phyloP scores from a whole-genome alignment of 2,329 filamentous ascomycete genomes.

The Hypoxylon sp. region DNA sequence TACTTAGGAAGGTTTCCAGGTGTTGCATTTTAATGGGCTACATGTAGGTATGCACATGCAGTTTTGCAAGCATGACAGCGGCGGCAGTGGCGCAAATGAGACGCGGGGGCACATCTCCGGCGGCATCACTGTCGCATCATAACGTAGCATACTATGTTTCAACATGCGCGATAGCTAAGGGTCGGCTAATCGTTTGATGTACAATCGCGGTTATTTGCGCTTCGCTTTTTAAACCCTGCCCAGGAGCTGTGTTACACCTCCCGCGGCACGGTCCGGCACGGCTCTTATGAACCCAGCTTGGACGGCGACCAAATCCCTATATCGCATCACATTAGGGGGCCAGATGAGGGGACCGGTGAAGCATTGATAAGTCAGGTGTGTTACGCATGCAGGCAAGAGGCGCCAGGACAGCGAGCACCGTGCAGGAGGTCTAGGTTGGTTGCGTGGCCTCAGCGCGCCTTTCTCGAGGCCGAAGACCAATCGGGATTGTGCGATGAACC shows the following conservation, averaged over 20 bases:
- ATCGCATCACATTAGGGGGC: neutral
- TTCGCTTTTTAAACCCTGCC: neutral
- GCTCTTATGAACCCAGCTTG: slow-evolving; percentile 9
- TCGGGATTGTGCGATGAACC: too few species aligned
- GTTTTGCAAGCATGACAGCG: slow-evolving; percentile 11
- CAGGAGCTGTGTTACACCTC: slow-evolving; percentile 6
- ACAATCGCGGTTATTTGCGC: slow-evolving; percentile 17
- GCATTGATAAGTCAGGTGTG: too few species aligned
- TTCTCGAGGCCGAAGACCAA: too few species aligned
- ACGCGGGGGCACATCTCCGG: slow-evolving; percentile 25
- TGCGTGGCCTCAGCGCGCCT: neutral
- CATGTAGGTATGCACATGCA: slow-evolving; percentile 26
- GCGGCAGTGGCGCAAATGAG: slow-evolving; percentile 13
- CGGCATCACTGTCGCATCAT: slow-evolving; percentile 15
- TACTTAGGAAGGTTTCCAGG: too few species aligned
- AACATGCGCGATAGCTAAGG: slow-evolving; percentile 19
- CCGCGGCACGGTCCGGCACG: slow-evolving; percentile 21
- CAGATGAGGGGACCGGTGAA: neutral
- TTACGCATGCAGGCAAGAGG: too few species aligned
- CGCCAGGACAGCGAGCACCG: too few species aligned
- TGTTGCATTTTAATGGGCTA: too few species aligned
- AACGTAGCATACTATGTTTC: slow-evolving; percentile 14
- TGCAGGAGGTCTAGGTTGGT: neutral
- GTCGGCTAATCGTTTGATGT: slow-evolving; percentile 13
- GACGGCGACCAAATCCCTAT: neutral